Conservation (phyloP, 2,329 filamentous ascomycete species). For the Calonectria pauciramosa region DNA sequence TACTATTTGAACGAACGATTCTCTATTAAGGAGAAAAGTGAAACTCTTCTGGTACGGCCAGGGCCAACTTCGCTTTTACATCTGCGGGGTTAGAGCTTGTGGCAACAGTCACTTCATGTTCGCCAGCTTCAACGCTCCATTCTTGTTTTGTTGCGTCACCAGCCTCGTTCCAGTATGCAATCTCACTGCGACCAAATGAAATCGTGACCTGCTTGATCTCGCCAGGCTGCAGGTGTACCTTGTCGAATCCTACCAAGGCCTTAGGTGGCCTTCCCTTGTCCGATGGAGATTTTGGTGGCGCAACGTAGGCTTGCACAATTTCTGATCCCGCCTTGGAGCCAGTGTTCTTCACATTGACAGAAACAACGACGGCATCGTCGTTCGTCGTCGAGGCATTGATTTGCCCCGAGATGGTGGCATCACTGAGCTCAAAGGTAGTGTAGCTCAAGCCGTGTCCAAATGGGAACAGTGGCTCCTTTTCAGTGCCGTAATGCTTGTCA, state of each 20-base stretch:
- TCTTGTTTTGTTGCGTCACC: not conserved
- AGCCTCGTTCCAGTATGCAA: slow-evolving; percentile 15
- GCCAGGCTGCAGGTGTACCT: not conserved
- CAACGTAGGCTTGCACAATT: slow-evolving; percentile 7
- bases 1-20: not conserved
- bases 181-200: not conserved
- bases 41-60: not conserved
- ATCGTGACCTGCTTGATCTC: not conserved
- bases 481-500: not conserved
- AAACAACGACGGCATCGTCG: not conserved
- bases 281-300: not conserved
- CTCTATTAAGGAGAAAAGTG: not conserved
- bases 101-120: not conserved
- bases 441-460: slow-evolving; percentile 24
- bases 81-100: not conserved
- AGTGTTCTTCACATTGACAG: not conserved
- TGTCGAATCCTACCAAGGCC: slow-evolving; percentile 3
- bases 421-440: slow-evolving; percentile 1
- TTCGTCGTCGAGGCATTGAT: not conserved
- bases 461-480: slow-evolving; percentile 15
- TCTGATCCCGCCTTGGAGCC: not conserved
- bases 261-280: not conserved
- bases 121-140: not conserved
- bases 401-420: not conserved
- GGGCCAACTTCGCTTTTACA: not conserved